Percentiles rank a stretch among this genome's conserved stretches.
phyloP scores from a whole-genome alignment of 225 moss, liverwort and hornwort genomes.

The Pleurozium schreberi region DNA sequence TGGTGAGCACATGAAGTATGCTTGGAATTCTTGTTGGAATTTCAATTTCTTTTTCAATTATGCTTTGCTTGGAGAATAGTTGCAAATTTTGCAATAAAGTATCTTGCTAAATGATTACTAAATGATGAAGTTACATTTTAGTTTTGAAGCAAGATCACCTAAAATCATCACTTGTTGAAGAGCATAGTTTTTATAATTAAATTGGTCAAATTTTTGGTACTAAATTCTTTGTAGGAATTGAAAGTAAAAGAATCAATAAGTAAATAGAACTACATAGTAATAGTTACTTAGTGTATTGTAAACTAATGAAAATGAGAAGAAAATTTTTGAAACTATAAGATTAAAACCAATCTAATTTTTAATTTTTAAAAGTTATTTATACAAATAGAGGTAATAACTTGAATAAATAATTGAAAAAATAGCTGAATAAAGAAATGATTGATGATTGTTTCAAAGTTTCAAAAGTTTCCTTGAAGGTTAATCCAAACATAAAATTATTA shows the following conservation, averaged over 20 bases:
- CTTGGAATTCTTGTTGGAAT: not conserved
- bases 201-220: not conserved
- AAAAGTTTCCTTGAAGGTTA: not conserved
- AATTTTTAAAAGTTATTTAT: not conserved
- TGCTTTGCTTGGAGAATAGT: not conserved
- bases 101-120: not conserved
- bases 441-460: not conserved
- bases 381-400: not conserved
- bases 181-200: not conserved
- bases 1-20: not conserved
- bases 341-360: not conserved
- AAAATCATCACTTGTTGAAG: not conserved
- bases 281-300: not conserved
- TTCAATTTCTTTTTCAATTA: not conserved
- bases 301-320: not conserved
- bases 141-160: not conserved
- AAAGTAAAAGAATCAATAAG: not conserved
- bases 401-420: not conserved
- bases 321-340: not conserved
- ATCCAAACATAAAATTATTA: not conserved
- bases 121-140: not conserved
- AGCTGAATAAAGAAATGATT: not conserved
- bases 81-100: not conserved
- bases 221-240: not conserved
- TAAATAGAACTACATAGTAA: fast-evolving